Evolutionary conservation across 495 filamentous ascomycete genomes (phyloP).

Genomic region (Thermochaetoides thermophila): DNA sequence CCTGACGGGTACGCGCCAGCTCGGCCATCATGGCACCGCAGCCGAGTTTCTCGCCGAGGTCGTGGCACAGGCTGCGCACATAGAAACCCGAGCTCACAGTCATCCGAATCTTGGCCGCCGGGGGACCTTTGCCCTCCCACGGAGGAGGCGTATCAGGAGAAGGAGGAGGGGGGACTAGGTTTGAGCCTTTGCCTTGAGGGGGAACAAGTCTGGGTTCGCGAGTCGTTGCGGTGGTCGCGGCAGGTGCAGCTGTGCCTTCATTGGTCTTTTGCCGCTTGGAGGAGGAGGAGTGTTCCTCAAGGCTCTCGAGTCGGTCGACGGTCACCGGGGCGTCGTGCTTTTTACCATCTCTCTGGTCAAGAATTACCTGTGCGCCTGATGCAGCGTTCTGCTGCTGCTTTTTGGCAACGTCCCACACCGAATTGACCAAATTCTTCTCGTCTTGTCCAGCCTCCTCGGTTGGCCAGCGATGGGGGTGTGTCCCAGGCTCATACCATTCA

Average conservation of each 20-base stretch:
- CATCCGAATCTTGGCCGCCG: slow-evolving; percentile 73
- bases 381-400: slow-evolving; percentile 22
- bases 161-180: slow-evolving; percentile 20
- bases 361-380: too few species aligned
- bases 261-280: slow-evolving; percentile 23
- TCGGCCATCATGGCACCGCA: slow-evolving; percentile 79
- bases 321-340: slow-evolving; percentile 33
- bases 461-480: slow-evolving; percentile 60
- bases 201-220: slow-evolving; percentile 10
- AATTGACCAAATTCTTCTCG: slow-evolving; percentile 59
- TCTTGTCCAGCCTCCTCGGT: slow-evolving; percentile 53
- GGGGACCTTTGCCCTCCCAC: slow-evolving; percentile 39
- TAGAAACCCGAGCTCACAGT: slow-evolving; percentile 95
- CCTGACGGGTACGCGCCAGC: slow-evolving; percentile 68
- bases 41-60: slow-evolving; percentile 69
- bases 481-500: slow-evolving; percentile 78
- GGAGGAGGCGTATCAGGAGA: slow-evolving; percentile 21
- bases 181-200: slow-evolving; percentile 20
- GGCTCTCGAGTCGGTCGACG: slow-evolving; percentile 25
- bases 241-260: slow-evolving; percentile 14
- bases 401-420: slow-evolving; percentile 43
- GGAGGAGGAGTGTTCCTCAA: slow-evolving; percentile 7
- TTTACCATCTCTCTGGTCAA: too few species aligned
- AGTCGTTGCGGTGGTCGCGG: slow-evolving; percentile 40
- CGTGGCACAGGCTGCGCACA: slow-evolving; percentile 83